Evolutionary conservation across 225 moss, liverwort and hornwort species (phyloP).

Genomic region (Marchantia polymorpha): DNA sequence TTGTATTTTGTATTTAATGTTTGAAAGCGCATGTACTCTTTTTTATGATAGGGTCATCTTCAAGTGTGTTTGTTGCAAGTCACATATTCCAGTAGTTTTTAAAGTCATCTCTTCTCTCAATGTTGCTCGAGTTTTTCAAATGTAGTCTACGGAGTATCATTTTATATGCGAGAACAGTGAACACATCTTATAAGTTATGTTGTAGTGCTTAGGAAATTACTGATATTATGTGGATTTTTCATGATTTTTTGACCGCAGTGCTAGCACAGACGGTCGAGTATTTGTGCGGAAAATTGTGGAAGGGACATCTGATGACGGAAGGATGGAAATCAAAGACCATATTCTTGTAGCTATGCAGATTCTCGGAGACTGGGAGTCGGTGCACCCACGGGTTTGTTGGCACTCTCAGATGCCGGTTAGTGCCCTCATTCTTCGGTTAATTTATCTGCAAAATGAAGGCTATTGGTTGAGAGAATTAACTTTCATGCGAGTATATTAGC

Average conservation of each 20-base stretch:
- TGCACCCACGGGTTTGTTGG: constrained; percentile 95
- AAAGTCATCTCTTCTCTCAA: too few relatives aligned
- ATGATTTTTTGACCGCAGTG: constrained; percentile 45
- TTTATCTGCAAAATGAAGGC: neutral
- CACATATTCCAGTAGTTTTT: too few relatives aligned
- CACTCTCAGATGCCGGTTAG: constrained; percentile 77
- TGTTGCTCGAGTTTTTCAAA: too few relatives aligned
- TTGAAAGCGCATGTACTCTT: too few relatives aligned
- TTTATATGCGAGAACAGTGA: too few relatives aligned
- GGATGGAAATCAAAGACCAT: constrained; percentile 60
- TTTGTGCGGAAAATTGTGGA: constrained; percentile 78
- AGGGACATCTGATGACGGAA: constrained; percentile 66
- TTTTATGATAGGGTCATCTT: too few relatives aligned
- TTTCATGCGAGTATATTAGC: too few relatives aligned
- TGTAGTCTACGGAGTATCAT: too few relatives aligned
- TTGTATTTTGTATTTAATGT: neutral
- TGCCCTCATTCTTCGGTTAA: neutral
- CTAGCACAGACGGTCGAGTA: constrained; percentile 78
- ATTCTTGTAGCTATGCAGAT: constrained; percentile 75
- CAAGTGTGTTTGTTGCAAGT: too few relatives aligned
- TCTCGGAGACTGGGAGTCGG: constrained; percentile 79
- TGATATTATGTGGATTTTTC: neutral
- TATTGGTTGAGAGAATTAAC: too few relatives aligned
- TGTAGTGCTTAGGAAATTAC: too few relatives aligned
- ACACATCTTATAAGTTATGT: too few relatives aligned